A percentile compares a stretch with the other conserved stretches of the same genome.
Evolutionary conservation across 202 grass and related monocot species (phyloP).

Genomic region (Zizania palustris): DNA sequence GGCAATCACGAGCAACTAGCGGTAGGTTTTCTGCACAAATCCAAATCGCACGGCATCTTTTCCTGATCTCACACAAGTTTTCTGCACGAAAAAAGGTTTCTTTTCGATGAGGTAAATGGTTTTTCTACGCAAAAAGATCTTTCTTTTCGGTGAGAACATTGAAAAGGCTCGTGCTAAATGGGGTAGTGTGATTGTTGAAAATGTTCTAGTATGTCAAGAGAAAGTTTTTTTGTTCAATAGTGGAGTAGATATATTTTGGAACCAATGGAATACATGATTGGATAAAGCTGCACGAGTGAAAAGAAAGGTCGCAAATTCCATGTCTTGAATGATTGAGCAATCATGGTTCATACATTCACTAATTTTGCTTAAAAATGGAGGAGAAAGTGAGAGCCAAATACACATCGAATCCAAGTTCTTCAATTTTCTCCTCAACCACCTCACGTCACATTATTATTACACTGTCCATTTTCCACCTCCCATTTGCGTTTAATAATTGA

Average conservation of each 20-base stretch:
- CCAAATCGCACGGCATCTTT: background rate
- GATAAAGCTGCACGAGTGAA: background rate
- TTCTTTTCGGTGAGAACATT: too few species aligned
- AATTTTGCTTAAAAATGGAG: background rate
- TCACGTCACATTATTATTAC: conserved; percentile 24
- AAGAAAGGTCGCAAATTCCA: background rate
- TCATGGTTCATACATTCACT: background rate
- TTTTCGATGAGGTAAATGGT: background rate
- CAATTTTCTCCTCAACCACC: conserved; percentile 25
- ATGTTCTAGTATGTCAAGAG: too few species aligned
- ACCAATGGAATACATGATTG: background rate
- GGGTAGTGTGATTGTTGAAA: too few species aligned
- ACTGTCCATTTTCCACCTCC: conserved; percentile 43
- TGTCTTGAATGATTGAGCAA: conserved; percentile 38
- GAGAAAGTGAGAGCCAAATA: conserved; percentile 1
- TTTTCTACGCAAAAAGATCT: too few species aligned
- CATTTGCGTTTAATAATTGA: background rate
- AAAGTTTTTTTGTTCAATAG: too few species aligned
- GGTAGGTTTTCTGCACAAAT: too few species aligned
- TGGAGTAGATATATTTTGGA: too few species aligned
- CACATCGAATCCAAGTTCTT: conserved; percentile 39
- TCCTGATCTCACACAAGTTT: background rate
- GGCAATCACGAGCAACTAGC: background rate
- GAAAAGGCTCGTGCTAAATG: background rate
- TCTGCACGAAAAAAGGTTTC: background rate